Evolutionary conservation across 805 yeast genomes (phyloP).

Genomic region (Ogataea chonburiensis): DNA sequence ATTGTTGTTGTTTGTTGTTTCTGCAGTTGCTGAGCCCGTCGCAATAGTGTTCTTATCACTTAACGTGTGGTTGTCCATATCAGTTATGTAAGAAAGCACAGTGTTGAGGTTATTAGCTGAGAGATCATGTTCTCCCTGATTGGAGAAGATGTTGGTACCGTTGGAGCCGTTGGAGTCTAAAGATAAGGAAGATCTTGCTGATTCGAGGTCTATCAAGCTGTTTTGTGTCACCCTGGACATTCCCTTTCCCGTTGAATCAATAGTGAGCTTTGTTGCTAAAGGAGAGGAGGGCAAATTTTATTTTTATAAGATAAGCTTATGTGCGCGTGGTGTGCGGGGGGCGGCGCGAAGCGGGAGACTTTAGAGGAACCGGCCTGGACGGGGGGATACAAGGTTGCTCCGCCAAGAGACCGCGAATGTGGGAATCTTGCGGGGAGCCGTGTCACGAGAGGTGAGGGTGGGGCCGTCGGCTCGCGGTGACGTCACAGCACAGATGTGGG

Average conservation of each 20-base stretch:
- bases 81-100: conserved; percentile 18
- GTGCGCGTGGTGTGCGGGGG: conserved; percentile 17
- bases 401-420: not conserved
- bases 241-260: conserved; percentile 1
- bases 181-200: conserved; percentile 25
- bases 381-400: not conserved
- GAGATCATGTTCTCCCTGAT: conserved; percentile 18
- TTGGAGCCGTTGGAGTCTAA: conserved; percentile 20
- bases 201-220: conserved; percentile 13
- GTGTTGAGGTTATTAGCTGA: conserved; percentile 17
- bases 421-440: conserved; percentile 6
- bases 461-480: no score
- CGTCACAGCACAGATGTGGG: conserved; percentile 7
- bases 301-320: conserved; percentile 11
- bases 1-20: conserved; percentile 3
- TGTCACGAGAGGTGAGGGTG: not conserved
- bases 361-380: conserved; percentile 1
- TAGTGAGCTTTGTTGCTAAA: conserved; percentile 6
- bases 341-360: conserved; percentile 7
- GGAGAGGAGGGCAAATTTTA: conserved; percentile 13
- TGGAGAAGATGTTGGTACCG: conserved; percentile 18
- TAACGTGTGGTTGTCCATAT: conserved; percentile 23
- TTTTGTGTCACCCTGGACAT: conserved; percentile 11
- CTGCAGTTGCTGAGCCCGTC: conserved; percentile 6
- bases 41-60: conserved; percentile 17